Conservation (phyloP, 108 stramenopile genomes). For the Skeletonema grethae region DNA sequence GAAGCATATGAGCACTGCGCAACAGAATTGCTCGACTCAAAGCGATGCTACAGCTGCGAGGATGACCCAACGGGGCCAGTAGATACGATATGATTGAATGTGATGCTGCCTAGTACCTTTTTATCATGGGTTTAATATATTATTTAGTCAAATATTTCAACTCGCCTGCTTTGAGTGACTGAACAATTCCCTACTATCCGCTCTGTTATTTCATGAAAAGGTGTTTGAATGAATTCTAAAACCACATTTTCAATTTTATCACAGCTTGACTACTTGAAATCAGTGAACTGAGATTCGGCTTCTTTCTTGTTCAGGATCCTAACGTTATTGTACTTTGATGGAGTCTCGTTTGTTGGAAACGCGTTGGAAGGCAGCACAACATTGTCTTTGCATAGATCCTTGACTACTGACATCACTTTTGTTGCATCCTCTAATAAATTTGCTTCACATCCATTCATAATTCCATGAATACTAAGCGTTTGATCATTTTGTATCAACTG, state of each 20-base stretch:
- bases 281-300: slow-evolving; percentile 1
- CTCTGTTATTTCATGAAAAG: too few relatives aligned
- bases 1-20: too few relatives aligned
- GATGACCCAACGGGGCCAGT: too few relatives aligned
- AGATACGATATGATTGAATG: too few relatives aligned
- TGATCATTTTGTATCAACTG: not conserved
- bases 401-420: not conserved
- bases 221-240: too few relatives aligned
- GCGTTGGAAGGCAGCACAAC: not conserved
- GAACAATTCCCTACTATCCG: not conserved
- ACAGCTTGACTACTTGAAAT: not conserved
- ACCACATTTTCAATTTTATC: not conserved
- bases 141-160: too few relatives aligned
- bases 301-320: slow-evolving; percentile 8
- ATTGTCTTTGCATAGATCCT: not conserved
- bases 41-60: too few relatives aligned
- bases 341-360: not conserved
- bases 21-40: too few relatives aligned
- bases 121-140: too few relatives aligned
- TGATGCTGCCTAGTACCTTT: too few relatives aligned
- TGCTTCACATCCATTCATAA: not conserved
- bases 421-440: not conserved
- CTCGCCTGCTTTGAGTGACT: slow-evolving; percentile 2
- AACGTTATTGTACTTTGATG: slow-evolving; percentile 6
- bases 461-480: not conserved